A percentile compares a stretch with the other conserved stretches of the same genome.
phyloP scores from a whole-genome alignment of 805 yeast genomes.

The Starmerella scarabaei region DNA sequence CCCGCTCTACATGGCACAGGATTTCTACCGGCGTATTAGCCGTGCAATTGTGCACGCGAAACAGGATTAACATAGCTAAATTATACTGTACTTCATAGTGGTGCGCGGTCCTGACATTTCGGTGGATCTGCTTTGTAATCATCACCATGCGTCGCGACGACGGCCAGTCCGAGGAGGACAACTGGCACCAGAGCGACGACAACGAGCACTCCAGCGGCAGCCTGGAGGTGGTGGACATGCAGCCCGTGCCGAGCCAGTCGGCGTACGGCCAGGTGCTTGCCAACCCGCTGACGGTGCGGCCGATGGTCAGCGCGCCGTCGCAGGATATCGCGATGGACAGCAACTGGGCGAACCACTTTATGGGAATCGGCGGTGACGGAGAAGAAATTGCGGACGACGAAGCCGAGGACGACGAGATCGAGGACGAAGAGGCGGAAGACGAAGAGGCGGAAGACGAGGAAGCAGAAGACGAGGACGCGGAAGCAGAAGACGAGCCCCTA shows the following conservation, averaged over 20 bases:
- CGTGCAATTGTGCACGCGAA: too few species aligned
- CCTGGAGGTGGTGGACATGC: background rate
- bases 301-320: background rate
- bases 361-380: too few species aligned
- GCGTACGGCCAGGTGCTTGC: background rate
- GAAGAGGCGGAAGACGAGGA: background rate
- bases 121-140: too few species aligned
- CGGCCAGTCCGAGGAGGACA: background rate
- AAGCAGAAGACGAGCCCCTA: background rate
- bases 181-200: background rate
- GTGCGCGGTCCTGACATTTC: too few species aligned
- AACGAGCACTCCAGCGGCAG: background rate
- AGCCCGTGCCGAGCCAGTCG: too few species aligned
- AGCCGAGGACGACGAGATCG: background rate
- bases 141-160: background rate
- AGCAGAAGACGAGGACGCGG: background rate
- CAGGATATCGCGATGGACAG: background rate
- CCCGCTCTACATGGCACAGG: slow-evolving; percentile 45
- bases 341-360: background rate
- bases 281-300: background rate
- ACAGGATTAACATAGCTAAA: too few species aligned
- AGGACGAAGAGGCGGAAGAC: background rate
- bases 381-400: background rate
- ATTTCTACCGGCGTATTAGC: slow-evolving; percentile 25
- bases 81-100: too few species aligned